Base-by-base conservation (phyloP, 257 asterid species). In the Lithospermum erythrorhizon region DNA sequence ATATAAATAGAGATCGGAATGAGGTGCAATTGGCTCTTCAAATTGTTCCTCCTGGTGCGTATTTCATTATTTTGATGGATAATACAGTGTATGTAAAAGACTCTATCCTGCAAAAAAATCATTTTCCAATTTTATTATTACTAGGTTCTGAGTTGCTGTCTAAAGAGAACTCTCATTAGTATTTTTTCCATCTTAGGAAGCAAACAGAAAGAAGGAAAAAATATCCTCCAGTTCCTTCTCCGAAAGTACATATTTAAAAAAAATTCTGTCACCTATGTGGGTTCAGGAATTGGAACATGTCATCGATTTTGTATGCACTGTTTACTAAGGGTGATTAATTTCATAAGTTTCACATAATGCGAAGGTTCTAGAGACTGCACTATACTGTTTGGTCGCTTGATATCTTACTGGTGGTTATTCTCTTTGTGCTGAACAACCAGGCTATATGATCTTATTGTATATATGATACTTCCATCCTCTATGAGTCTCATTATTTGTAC, bases 21-120 rank as follows among this genome's bases (percentile, higher is more conserved):
- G 96, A 89, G 75, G 75, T 93, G 82, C 94, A 86, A 72, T 69
- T 30, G 19, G 91, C 94, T 55, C 72, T 89, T 61, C 94, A 84
- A 70, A 80, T 86, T 73, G 78, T 77, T 59, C 87, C 99, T 48
- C 81, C 89, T 57, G 99, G 99, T 93, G 70, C 57, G 21, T 57
- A 13, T 48, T 25, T 53, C 75, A 72, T 45, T 62, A 59, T 53
- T 53, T 22, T 7, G 14, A 52, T 52, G 56, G 56, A 18, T 15
- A 10, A 52, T 18, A 19, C 19, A 9, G 2, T 18, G 10, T 18
- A 19, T 19, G 56, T 18, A 52, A 15, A n/a, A 52, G n/a, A 52
- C 11, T 52, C 56, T 52, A 19, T 11, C 47, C 47, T 35, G 15
- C 47, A 35, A 35, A 1, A 35, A 11, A 1, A 35, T 8, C 11